phyloP scores from a whole-genome alignment of 495 filamentous ascomycete genomes.

The Hyphodiscus hymeniophilus region DNA sequence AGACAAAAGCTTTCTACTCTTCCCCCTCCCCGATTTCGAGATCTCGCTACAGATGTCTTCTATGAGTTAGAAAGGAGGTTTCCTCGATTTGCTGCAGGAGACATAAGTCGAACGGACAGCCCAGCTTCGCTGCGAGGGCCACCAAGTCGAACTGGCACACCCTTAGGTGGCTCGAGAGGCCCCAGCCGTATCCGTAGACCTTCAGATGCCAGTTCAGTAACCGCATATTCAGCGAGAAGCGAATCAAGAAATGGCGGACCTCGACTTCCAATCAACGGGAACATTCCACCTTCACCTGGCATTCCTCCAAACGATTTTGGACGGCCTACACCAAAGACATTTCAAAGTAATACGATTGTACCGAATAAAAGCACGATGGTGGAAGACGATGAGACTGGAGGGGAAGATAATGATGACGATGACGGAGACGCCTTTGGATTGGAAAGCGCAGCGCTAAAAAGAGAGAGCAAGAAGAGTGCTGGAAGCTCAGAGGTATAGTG shows the following conservation, averaged over 20 bases:
- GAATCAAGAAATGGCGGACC: constrained; percentile 21
- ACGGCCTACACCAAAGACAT: constrained; percentile 73
- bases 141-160: constrained; percentile 44
- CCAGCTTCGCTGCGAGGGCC: constrained; percentile 50
- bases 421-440: constrained; percentile 54
- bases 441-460: constrained; percentile 38
- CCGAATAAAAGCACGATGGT: constrained; percentile 98
- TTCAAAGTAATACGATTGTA: constrained; percentile 91
- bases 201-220: constrained; percentile 46
- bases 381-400: constrained; percentile 75
- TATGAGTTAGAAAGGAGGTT: constrained; percentile 88
- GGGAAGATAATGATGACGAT: constrained; percentile 55
- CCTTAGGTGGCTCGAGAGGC: constrained; percentile 38
- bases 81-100: constrained; percentile 64
- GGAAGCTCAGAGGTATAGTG: constrained; percentile 44
- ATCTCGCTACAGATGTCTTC: constrained; percentile 92
- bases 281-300: constrained; percentile 22
- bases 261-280: not conserved
- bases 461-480: constrained; percentile 50
- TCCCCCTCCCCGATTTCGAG: constrained; percentile 73
- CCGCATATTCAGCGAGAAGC: constrained; percentile 21
- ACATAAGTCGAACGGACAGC: constrained; percentile 61
- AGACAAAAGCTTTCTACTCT: constrained; percentile 87
- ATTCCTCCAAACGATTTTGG: constrained; percentile 37
- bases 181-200: constrained; percentile 32